Conservation (phyloP, 75 land plant species). For the Gnetum montanum region DNA sequence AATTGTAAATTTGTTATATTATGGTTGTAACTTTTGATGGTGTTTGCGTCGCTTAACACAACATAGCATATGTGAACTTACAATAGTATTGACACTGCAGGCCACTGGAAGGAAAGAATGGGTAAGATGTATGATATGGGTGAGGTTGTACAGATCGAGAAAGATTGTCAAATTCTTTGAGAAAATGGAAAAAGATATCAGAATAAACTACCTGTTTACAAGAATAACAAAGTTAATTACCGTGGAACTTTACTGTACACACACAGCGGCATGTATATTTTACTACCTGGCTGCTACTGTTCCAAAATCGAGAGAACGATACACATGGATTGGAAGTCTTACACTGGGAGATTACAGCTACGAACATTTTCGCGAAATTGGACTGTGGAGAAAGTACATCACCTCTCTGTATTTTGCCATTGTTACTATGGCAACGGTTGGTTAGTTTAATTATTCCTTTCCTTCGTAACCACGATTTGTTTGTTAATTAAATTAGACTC, state of each 20-base stretch:
- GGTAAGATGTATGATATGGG: constrained; percentile 23
- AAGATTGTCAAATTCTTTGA: constrained; percentile 20
- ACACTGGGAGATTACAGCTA: constrained; percentile 44
- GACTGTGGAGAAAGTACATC: constrained; percentile 40
- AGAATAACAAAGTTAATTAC: constrained; percentile 32
- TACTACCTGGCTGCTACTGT: constrained; percentile 41
- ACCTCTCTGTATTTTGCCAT: constrained; percentile 66
- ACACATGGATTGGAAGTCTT: constrained; percentile 74
- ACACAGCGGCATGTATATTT: constrained; percentile 46
- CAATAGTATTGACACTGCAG: too few relatives aligned
- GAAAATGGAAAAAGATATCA: constrained; percentile 31
- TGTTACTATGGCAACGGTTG: constrained; percentile 78
- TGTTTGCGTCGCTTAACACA: too few relatives aligned
- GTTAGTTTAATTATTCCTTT: constrained; percentile 13
- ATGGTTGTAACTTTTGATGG: too few relatives aligned
- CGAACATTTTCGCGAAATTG: constrained; percentile 44
- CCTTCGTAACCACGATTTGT: too few relatives aligned
- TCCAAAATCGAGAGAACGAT: constrained; percentile 16
- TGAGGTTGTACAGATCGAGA: constrained; percentile 23
- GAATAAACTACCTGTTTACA: constrained; percentile 31
- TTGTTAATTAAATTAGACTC: too few relatives aligned
- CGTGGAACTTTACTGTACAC: constrained; percentile 47
- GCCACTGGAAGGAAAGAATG: constrained; percentile 22
- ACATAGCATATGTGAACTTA: too few relatives aligned
- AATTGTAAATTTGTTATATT: too few relatives aligned